A percentile compares a stretch with the other conserved stretches of the same genome.
phyloP scores from a whole-genome alignment of 768 basidiomycete genomes.

The Mrakia frigida region DNA sequence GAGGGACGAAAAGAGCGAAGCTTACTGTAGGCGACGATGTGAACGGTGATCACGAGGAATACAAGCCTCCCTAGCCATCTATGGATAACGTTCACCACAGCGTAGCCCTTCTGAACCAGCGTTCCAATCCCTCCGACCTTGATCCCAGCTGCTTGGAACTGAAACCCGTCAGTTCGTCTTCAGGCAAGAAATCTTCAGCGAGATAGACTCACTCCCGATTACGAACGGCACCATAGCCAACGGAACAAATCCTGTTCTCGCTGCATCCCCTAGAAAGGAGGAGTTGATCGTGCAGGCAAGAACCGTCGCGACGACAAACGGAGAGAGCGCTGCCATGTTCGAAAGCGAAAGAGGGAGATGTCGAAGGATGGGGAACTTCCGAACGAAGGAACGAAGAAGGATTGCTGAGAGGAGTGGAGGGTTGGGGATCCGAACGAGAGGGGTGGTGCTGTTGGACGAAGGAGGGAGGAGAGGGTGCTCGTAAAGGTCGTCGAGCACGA shows the following conservation, averaged over 20 bases:
- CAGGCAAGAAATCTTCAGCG: too few relatives aligned
- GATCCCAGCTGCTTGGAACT: slow-evolving; percentile 23
- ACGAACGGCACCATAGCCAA: slow-evolving; percentile 19
- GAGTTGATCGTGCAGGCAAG: slow-evolving; percentile 3
- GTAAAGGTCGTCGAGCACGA: not conserved
- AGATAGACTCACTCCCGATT: slow-evolving; percentile 7
- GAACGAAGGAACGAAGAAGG: not conserved
- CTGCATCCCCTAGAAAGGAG: not conserved
- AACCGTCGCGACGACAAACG: not conserved
- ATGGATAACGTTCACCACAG: slow-evolving; percentile 35
- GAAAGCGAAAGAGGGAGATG: not conserved
- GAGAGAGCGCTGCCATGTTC: not conserved
- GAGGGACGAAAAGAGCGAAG: slow-evolving; percentile 9
- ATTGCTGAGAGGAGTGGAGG: not conserved
- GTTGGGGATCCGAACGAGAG: not conserved
- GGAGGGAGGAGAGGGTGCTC: not conserved
- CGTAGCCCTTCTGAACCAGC: slow-evolving; percentile 35
- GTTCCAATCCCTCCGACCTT: slow-evolving; percentile 35
- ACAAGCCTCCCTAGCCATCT: slow-evolving; percentile 36
- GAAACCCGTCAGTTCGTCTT: too few relatives aligned
- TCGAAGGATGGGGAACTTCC: not conserved
- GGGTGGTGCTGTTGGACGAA: not conserved
- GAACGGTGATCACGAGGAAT: slow-evolving; percentile 35
- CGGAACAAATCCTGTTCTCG: slow-evolving; percentile 3
- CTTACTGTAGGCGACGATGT: slow-evolving; percentile 34